phyloP scores from a whole-genome alignment of 2,329 filamentous ascomycete species.

The Clonostachys sp. region DNA sequence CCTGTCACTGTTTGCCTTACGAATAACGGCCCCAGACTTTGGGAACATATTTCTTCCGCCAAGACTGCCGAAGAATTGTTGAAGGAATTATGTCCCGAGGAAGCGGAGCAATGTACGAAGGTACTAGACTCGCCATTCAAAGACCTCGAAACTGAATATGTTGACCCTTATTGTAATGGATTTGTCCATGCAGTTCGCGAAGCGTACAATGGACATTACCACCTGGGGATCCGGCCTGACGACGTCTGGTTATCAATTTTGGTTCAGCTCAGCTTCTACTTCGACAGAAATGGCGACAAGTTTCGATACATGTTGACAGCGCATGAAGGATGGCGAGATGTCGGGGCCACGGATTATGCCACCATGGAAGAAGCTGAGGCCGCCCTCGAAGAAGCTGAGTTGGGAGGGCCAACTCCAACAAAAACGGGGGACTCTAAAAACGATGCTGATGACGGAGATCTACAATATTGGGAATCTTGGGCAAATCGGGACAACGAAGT shows the following conservation, averaged over 20 bases:
- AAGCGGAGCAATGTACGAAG: too few relatives aligned
- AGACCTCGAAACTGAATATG: background rate
- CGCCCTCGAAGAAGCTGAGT: slow-evolving; percentile 5
- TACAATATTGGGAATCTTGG: too few relatives aligned
- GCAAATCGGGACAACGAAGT: slow-evolving; percentile 23
- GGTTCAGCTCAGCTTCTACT: slow-evolving; percentile 36
- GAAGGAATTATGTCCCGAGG: too few relatives aligned
- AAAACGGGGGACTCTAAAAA: too few relatives aligned
- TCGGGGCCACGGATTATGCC: slow-evolving; percentile 3
- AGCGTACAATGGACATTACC: slow-evolving; percentile 37
- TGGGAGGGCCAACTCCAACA: too few relatives aligned
- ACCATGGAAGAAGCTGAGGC: slow-evolving; percentile 3
- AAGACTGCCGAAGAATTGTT: too few relatives aligned
- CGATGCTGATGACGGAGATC: too few relatives aligned
- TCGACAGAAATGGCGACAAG: slow-evolving; percentile 40
- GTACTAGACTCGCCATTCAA: background rate
- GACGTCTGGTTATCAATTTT: slow-evolving; percentile 49
- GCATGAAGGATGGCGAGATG: slow-evolving; percentile 23
- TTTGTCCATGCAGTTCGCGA: slow-evolving; percentile 26
- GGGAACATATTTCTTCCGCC: too few relatives aligned
- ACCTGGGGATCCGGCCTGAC: slow-evolving; percentile 42
- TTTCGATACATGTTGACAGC: slow-evolving; percentile 33
- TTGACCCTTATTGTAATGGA: slow-evolving; percentile 18
- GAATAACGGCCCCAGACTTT: too few relatives aligned
- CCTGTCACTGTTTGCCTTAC: too few relatives aligned